Conservation (phyloP, 768 basidiomycete species). For the Hypholoma fasciculare region DNA sequence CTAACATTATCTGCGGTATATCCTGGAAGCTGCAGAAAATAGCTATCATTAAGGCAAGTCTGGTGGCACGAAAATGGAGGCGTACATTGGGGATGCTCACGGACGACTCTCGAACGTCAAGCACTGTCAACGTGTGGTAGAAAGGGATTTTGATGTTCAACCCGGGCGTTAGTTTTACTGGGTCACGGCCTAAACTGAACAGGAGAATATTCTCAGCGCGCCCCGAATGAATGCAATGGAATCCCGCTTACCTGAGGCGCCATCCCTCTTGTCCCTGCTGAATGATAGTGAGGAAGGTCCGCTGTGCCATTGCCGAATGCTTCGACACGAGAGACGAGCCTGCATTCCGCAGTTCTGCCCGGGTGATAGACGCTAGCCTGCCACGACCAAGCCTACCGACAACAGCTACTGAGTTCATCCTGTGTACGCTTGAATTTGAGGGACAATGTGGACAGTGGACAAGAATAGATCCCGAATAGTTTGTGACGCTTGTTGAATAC, state of each 20-base stretch:
- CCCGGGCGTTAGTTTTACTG: conserved; percentile 45
- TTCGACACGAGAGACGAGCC: not conserved
- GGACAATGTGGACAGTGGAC: no score
- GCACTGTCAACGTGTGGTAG: conserved; percentile 42
- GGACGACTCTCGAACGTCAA: conserved; percentile 49
- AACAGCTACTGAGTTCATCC: not conserved
- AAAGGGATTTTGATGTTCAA: conserved; percentile 45
- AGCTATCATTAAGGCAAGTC: not conserved
- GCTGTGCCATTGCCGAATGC: not conserved
- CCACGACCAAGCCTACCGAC: not conserved
- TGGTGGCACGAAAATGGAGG: not conserved
- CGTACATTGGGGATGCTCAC: conserved; percentile 45
- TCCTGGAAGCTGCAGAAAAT: conserved; percentile 25
- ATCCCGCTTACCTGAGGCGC: conserved; percentile 38
- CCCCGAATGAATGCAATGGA: not conserved
- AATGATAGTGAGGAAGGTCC: conserved; percentile 48
- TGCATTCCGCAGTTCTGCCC: not conserved
- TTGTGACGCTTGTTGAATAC: no score
- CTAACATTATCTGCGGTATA: conserved; percentile 35
- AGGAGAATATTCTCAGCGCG: not conserved
- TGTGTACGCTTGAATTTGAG: not conserved
- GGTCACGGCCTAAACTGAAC: conserved; percentile 42
- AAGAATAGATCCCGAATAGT: no score
- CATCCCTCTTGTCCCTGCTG: conserved; percentile 55
- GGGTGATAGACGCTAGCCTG: not conserved